Percentiles rank a stretch among this genome's conserved stretches.
phyloP scores from a whole-genome alignment of 768 basidiomycete species.

The Mycena chlorophos region DNA sequence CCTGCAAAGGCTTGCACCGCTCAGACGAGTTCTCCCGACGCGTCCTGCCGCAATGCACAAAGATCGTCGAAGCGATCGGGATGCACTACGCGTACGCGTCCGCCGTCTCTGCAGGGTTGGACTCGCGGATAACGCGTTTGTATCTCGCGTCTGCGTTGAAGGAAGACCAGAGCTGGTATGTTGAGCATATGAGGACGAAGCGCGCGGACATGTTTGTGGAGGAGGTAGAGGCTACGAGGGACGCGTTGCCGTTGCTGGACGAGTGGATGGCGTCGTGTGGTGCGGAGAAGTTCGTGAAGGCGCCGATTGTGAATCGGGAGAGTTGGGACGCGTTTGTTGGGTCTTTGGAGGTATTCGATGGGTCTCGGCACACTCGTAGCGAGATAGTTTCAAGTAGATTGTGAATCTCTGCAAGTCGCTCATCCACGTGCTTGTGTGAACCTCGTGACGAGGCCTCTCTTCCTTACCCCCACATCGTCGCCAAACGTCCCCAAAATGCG shows the following conservation, averaged over 20 bases:
- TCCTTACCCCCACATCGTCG: no score
- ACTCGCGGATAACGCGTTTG: slow-evolving; percentile 37
- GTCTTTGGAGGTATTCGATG: neutral
- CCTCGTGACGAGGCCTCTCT: no score
- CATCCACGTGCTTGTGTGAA: no score
- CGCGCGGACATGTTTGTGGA: slow-evolving; percentile 33
- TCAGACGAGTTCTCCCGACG: slow-evolving; percentile 32
- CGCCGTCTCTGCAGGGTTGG: slow-evolving; percentile 31
- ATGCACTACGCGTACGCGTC: slow-evolving; percentile 48
- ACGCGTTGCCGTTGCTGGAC: slow-evolving; percentile 30
- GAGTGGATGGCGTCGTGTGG: slow-evolving; percentile 14
- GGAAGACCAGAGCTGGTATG: slow-evolving; percentile 44
- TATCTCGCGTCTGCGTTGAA: slow-evolving; percentile 38
- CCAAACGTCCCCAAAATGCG: no score
- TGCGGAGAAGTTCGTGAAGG: slow-evolving; percentile 22
- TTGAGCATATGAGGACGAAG: slow-evolving; percentile 35
- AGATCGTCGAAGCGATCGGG: slow-evolving; percentile 44
- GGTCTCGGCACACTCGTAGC: neutral
- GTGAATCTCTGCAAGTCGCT: neutral
- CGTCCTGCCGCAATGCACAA: slow-evolving; percentile 43
- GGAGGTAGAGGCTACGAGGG: slow-evolving; percentile 34
- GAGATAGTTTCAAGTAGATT: neutral
- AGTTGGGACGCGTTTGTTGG: neutral
- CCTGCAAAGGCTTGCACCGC: slow-evolving; percentile 30
- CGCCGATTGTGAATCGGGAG: slow-evolving; percentile 26